A percentile compares a stretch with the other conserved stretches of the same genome.
phyloP scores from a whole-genome alignment of 257 asterid genomes.

The Petunia axillaris region DNA sequence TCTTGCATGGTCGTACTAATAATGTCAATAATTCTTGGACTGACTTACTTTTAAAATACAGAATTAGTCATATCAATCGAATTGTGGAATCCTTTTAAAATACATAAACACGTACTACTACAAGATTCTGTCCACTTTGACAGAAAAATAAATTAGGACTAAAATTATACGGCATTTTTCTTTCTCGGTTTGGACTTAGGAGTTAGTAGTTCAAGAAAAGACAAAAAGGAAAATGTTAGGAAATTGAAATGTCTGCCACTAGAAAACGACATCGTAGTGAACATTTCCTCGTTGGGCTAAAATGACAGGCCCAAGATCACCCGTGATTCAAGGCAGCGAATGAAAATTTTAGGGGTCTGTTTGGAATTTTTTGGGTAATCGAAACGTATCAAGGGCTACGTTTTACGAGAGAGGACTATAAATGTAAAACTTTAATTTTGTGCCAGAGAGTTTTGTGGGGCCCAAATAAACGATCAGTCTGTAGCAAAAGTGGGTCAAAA shows the following conservation, averaged over 20 bases:
- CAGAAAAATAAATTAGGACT: too few species aligned
- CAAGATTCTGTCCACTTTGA: neutral
- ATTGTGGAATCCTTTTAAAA: neutral
- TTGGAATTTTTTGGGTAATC: conserved; percentile 47
- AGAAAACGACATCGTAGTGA: neutral
- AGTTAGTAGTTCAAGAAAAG: neutral
- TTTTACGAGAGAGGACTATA: conserved; percentile 15
- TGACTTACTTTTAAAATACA: neutral
- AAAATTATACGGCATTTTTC: neutral
- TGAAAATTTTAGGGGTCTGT: conserved; percentile 3
- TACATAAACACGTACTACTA: neutral
- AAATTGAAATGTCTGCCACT: neutral
- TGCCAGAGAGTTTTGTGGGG: conserved; percentile 34
- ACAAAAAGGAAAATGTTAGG: neutral
- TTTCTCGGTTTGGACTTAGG: neutral
- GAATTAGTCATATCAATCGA: conserved; percentile 15
- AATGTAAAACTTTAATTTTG: conserved; percentile 29
- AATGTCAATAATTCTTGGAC: neutral
- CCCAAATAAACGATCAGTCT: conserved; percentile 3
- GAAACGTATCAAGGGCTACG: conserved; percentile 30
- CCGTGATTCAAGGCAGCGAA: conserved; percentile 32
- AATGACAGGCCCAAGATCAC: conserved; percentile 26
- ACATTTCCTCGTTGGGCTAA: neutral
- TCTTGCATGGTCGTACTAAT: neutral
- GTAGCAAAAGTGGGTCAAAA: conserved; percentile 20